Base-by-base conservation (phyloP, 257 asterid species). In the Sherardia arvensis region DNA sequence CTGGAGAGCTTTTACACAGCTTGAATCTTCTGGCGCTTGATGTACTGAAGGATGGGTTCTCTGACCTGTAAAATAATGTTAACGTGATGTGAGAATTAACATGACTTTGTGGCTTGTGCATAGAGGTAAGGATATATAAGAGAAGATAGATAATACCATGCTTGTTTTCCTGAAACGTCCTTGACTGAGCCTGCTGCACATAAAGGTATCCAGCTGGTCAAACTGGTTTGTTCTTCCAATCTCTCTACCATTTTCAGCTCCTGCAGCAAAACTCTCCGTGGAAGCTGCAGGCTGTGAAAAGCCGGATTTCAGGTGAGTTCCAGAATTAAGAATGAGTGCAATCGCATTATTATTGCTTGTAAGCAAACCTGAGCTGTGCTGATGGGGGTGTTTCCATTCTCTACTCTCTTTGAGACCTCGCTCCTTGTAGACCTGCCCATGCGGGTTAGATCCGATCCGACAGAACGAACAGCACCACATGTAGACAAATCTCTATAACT, bases 381-480 rank as follows among this genome's bases (percentile, higher is more conserved):
- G 30, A 81, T 84, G 45, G 94, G 98, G 34, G 98, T 4, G 71
- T 72, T 76, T 45, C 76, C 84, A 18, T 71, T 75, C 65, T 79
- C 95, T 43, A 61, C 74, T 72, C 78, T 85, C 80, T 69, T 83
- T 45, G 72, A 69, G n/a, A n/a, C n/a, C n/a, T n/a, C n/a, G n/a
- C n/a, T n/a, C n/a, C 74, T 76, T 17, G 58, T 62, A 38, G 91
- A 83, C 61, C 72, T 91, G 64, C 74, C 78, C 34, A 89, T 87
- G 33, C 98, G 82, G 17, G 98, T 86, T 73, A 86, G 68, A 67
- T 92, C 95, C 10, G 98, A 92, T 55, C 98, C 95, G 61, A 87
- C 75, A 0, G 98, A 92, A 78, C 83, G 97, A 70, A 92, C 85
- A 67, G 74, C 95, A 26, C 97, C 98, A n/a, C 94, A 88, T 20